Evolutionary conservation across 1,284 basidiomycete species (phyloP), one percentile per base, ranked within the genome.

Genomic region (Marasmius fiardii): DNA sequence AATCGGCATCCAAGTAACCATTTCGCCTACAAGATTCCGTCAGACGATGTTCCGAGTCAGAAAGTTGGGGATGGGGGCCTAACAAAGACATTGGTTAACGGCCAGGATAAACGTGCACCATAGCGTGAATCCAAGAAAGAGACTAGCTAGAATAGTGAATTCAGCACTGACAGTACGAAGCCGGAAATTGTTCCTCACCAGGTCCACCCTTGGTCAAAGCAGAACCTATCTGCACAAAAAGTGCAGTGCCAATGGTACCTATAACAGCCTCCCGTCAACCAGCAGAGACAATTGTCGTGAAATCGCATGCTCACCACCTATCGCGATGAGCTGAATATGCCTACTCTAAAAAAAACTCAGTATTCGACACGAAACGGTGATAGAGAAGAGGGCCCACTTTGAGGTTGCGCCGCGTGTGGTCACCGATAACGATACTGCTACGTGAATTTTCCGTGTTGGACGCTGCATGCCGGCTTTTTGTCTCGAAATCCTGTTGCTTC

Each of bases 1-100:
- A 56, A 79, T 74, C 4, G 77, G 77, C 31, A 79, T 77, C 74
- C 74, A 79, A 24, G 74, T 74, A 33, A 78, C 76, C 77, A 79
- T 78, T 63, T 79, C 77, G 51, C 74, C 77, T 79, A 31, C 33
- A 52, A 43, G 31, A 33, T 21, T 41, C 14, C 18, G 18, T 31
- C 14, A 26, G 20, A 39, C 21, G 31, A 43, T 21, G 37, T n/a
- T n/a, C 8, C 14, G 10, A 24, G 37, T 18, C 24, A 45, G 8
- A 26, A 44, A 44, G 43, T 31, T 31, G 5, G 28, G 11, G n/a
- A n/a, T 33, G 23, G 18, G 2, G 14, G 23, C 66, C 66, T 37
- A 59, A 78, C 76, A 68, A 2, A 78, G 65, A 54, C 77, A 79
- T 48, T 75, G 76, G 55, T 74, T 79, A 37, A 78, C 64, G 0